A percentile compares a stretch with the other conserved stretches of the same genome.
Evolutionary conservation across 2,329 filamentous ascomycete species (phyloP).

Genomic region (Epichloe bromicola): DNA sequence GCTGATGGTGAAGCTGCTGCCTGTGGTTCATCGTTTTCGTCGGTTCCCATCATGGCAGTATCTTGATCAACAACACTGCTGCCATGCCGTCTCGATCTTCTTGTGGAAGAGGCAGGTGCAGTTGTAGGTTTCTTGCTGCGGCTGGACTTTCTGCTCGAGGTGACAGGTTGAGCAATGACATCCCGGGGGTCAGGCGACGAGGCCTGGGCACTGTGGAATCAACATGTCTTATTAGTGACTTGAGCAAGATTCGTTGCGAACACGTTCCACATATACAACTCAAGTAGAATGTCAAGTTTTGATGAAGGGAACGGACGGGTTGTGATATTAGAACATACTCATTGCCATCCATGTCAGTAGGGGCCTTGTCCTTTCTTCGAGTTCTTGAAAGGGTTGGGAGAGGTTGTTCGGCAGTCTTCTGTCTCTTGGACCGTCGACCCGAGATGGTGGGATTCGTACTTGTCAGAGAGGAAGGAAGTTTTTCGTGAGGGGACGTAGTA

Average conservation of each 20-base stretch:
- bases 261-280: not conserved
- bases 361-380: constrained; percentile 47
- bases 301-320: too few relatives aligned
- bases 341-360: constrained; percentile 58
- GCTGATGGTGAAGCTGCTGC: constrained; percentile 28
- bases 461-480: constrained; percentile 23
- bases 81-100: constrained; percentile 41
- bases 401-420: constrained; percentile 44
- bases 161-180: constrained; percentile 42
- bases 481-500: constrained; percentile 29
- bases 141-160: constrained; percentile 60
- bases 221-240: constrained; percentile 6
- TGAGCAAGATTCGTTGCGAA: not conserved
- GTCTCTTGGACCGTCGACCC: constrained; percentile 55
- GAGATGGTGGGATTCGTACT: constrained; percentile 20
- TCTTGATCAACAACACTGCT: constrained; percentile 45
- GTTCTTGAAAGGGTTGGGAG: constrained; percentile 29
- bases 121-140: constrained; percentile 53
- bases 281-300: not conserved
- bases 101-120: constrained; percentile 26
- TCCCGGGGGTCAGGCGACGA: constrained; percentile 52
- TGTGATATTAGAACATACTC: constrained; percentile 35
- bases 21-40: constrained; percentile 34
- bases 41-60: constrained; percentile 57
- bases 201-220: constrained; percentile 13